A percentile compares a stretch with the other conserved stretches of the same genome.
These are phyloP conservation scores for Syzygium grande DNA, from an alignment of 345 rosid species.

Conservation along the genomic window DNA sequence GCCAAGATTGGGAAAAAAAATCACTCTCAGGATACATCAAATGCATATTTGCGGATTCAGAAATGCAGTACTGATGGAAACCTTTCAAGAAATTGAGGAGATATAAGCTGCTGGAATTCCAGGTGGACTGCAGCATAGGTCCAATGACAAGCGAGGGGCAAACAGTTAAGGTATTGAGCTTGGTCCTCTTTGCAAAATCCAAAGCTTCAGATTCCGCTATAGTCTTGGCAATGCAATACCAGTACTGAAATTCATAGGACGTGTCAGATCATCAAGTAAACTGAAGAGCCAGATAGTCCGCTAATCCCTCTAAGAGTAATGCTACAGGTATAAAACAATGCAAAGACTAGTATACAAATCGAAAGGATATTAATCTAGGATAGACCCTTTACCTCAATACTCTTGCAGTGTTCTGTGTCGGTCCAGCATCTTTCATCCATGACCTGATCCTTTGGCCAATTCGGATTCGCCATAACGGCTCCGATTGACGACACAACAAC, in stretches of 20 bases:
- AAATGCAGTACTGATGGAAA: not conserved
- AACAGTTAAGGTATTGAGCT: constrained; percentile 29
- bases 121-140: constrained; percentile 47
- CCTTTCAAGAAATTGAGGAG: constrained; percentile 32
- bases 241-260: constrained; percentile 5
- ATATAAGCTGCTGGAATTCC: constrained; percentile 35
- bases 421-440: constrained; percentile 38
- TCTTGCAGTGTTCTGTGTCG: constrained; percentile 17
- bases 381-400: constrained; percentile 17
- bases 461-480: constrained; percentile 25
- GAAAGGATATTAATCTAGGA: not conserved
- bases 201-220: constrained; percentile 34
- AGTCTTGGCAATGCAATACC: constrained; percentile 32
- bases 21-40: not conserved
- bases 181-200: constrained; percentile 25
- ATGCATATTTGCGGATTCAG: not conserved
- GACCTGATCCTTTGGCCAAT: constrained; percentile 26
- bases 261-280: not conserved
- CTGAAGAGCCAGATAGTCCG: not conserved
- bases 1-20: not conserved
- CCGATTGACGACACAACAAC: constrained; percentile 38
- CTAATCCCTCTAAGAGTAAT: not conserved
- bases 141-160: constrained; percentile 44
- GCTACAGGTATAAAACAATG: not conserved
- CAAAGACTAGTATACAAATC: not conserved